Evolutionary conservation across 257 asterid genomes (phyloP), one percentile per base, ranked within the genome.

Genomic region (Salvia hispanica): DNA sequence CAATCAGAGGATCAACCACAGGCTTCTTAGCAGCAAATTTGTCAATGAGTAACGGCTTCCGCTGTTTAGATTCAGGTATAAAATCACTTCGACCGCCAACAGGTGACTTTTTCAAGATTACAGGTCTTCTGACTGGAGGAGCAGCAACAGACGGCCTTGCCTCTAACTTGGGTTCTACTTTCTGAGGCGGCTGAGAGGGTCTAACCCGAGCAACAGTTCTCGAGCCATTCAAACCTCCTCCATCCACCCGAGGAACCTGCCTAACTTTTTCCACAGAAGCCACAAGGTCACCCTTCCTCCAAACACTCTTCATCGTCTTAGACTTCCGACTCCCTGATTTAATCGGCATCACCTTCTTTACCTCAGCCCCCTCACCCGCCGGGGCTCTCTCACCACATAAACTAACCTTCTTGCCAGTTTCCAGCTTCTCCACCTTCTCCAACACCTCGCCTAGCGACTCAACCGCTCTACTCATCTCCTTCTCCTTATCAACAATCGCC

Each of bases 281-380:
- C 69, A 91, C 88, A 0, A 96, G 95, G 81, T 87, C 80, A 64
- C 97, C 97, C 78, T 87, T 94, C 59, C 95, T 81, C 99, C 99
- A 94, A 43, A 94, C 90, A 51, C 97, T 91, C 83, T 91, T 94
- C 68, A 77, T 16, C 58, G 92, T 80, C 83, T 81, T 90, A 46
- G 85, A 46, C 85, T 78, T 84, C 58, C 70, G 78, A 37, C 71
- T 78, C 47, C 63, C 53, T 0, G 77, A 78, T 74, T 79, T 76
- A 76, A 67, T 69, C 6, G 73, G 78, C 69, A 46, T 75, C 42
- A 81, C 84, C 69, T 80, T 84, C 57, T 54, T 81, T 69, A 47
- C 81, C 16, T 53, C 74, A 9, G 70, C 67, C 47, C 18, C 60
- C 43, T 77, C 80, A 63, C 70, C 81, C 10, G 69, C 65, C 47